A percentile compares a stretch with the other conserved stretches of the same genome.
Evolutionary conservation across 2,329 filamentous ascomycete genomes (phyloP).

Genomic region (Scortechinia acanthostroma): DNA sequence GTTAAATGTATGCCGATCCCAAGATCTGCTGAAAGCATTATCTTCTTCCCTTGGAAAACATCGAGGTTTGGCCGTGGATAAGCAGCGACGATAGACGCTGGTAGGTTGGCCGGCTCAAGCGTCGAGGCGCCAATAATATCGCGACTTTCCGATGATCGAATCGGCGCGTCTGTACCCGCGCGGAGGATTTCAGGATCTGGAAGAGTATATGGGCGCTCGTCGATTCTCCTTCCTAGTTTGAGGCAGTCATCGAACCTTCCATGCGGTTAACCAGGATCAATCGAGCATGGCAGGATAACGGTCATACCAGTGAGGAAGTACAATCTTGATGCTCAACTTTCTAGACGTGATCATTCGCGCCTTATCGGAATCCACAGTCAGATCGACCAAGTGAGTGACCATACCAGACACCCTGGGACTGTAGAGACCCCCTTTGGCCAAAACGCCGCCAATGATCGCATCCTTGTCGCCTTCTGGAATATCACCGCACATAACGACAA

Average conservation of each 20-base stretch:
- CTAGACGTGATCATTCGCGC: conserved; percentile 56
- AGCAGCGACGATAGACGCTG: conserved; percentile 24
- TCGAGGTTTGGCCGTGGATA: background rate
- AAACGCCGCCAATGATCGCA: conserved; percentile 79
- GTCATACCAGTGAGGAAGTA: conserved; percentile 80
- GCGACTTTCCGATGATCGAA: conserved; percentile 47
- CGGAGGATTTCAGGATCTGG: conserved; percentile 80
- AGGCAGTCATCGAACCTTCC: conserved; percentile 87
- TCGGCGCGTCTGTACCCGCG: conserved; percentile 41
- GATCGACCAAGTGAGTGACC: conserved; percentile 83
- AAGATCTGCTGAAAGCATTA: conserved; percentile 73
- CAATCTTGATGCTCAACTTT: conserved; percentile 68
- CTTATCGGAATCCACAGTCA: conserved; percentile 70
- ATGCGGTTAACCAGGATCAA: background rate
- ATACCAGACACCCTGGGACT: conserved; percentile 63
- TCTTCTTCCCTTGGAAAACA: conserved; percentile 71
- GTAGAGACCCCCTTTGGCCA: conserved; percentile 83
- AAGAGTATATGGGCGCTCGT: conserved; percentile 77
- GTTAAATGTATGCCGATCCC: conserved; percentile 60
- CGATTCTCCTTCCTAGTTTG: conserved; percentile 83
- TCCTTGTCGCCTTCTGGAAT: conserved; percentile 83
- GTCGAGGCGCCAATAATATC: conserved; percentile 64
- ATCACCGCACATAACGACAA: conserved; percentile 75
- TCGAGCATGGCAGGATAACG: background rate
- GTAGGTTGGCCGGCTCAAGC: conserved; percentile 30